phyloP scores from a whole-genome alignment of 2,329 filamentous ascomycete species.

The Colletotrichum kahawae region DNA sequence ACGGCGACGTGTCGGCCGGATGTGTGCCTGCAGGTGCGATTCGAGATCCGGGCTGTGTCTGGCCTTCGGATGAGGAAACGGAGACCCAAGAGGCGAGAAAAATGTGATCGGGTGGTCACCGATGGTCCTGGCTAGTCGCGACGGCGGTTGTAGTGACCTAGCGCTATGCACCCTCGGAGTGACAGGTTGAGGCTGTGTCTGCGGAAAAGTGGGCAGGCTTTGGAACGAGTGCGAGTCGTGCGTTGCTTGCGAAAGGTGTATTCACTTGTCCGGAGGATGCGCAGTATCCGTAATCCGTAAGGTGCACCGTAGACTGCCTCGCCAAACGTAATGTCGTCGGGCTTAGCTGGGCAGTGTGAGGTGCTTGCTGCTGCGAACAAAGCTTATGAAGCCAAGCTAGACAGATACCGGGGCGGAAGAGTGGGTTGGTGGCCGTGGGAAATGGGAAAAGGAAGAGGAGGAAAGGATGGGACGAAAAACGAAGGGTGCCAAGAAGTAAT shows the following conservation, averaged over 20 bases:
- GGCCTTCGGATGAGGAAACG: neutral
- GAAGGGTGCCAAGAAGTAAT: neutral
- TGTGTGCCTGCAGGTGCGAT: neutral
- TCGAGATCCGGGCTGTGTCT: slow-evolving; percentile 3
- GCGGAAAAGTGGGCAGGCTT: slow-evolving; percentile 10
- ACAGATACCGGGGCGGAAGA: neutral
- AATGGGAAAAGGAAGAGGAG: neutral
- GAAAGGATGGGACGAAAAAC: neutral
- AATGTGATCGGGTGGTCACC: neutral
- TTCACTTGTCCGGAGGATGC: neutral
- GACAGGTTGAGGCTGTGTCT: slow-evolving; percentile 7
- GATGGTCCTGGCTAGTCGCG: neutral
- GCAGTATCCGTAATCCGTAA: neutral
- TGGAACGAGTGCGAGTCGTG: slow-evolving; percentile 15
- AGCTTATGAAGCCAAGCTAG: neutral
- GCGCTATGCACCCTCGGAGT: neutral
- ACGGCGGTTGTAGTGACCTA: slow-evolving; percentile 13
- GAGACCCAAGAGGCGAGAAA: neutral
- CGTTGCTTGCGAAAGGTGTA: neutral
- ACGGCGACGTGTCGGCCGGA: neutral
- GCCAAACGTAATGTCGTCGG: neutral
- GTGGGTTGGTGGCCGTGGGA: neutral
- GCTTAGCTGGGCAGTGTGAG: neutral
- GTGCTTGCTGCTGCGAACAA: neutral
- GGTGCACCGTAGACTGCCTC: neutral